Evolutionary conservation across 371 early-diverging fungal genomes (phyloP).

Genomic region (Hamiltosporidium magnivora): DNA sequence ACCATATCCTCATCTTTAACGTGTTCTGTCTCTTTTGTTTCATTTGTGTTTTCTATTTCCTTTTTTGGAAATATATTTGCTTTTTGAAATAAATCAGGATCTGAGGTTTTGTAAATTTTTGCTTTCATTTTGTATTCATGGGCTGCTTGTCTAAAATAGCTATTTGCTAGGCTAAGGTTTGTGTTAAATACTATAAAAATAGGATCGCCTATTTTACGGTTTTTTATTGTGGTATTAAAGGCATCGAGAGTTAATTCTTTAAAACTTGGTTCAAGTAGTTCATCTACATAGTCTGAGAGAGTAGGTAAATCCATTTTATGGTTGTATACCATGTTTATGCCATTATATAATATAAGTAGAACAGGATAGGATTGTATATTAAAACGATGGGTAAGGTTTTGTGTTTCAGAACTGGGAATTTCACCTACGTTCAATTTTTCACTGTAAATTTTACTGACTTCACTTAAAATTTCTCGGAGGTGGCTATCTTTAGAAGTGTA

Average conservation of each 20-base stretch:
- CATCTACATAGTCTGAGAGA: conserved; percentile 39
- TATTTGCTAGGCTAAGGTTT: conserved; percentile 46
- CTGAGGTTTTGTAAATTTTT: conserved; percentile 50
- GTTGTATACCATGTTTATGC: conserved; percentile 46
- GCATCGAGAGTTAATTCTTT: conserved; percentile 32
- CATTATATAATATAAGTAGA: conserved; percentile 52
- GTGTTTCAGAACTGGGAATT: conserved; percentile 34
- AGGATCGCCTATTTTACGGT: conserved; percentile 38
- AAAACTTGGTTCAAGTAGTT: conserved; percentile 48
- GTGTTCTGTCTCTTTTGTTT: conserved; percentile 8
- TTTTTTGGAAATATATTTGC: conserved; percentile 15
- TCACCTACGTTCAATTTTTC: conserved; percentile 51
- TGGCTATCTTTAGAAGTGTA: conserved; percentile 34
- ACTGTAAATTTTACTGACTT: conserved; percentile 42
- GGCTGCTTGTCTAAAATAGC: conserved; percentile 48
- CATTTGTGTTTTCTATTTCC: conserved; percentile 14
- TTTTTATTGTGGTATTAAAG: conserved; percentile 12
- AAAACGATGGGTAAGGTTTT: conserved; percentile 39
- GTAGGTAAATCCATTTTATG: conserved; percentile 19
- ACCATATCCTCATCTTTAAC: conserved; percentile 27
- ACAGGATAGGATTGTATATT: conserved; percentile 52
- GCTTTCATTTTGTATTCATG: conserved; percentile 57
- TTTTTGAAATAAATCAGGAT: conserved; percentile 38
- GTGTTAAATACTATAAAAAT: conserved; percentile 56
- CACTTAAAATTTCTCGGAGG: conserved; percentile 28